Percentiles rank a stretch among this genome's conserved stretches.
Evolutionary conservation across 306 rosid genomes (phyloP).

Genomic region (Medicago truncatula): DNA sequence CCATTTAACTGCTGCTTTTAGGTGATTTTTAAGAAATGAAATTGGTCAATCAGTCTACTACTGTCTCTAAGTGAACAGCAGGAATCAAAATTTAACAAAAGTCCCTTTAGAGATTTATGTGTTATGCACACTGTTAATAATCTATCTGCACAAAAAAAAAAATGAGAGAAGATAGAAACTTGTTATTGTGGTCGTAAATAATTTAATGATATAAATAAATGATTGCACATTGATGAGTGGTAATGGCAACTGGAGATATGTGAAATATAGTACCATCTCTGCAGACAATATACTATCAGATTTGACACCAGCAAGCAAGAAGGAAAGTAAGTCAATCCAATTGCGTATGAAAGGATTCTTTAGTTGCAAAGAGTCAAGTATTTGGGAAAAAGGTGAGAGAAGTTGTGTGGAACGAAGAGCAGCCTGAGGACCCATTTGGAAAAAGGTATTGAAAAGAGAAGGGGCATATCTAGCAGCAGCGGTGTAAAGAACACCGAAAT

Average conservation of each 20-base stretch:
- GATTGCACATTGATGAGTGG: no score
- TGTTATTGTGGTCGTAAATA: neutral
- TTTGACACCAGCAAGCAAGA: slow-evolving; percentile 97
- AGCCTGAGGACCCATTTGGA: slow-evolving; percentile 87
- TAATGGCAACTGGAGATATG: neutral
- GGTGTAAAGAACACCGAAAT: slow-evolving; percentile 83
- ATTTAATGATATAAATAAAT: no score
- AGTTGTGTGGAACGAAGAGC: slow-evolving; percentile 85
- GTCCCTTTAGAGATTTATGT: neutral
- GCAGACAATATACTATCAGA: slow-evolving; percentile 81
- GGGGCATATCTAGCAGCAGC: slow-evolving; percentile 94
- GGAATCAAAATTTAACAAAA: neutral
- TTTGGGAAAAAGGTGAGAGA: slow-evolving; percentile 85
- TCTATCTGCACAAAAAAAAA: neutral
- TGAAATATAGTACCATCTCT: slow-evolving; percentile 72
- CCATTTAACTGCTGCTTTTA: neutral
- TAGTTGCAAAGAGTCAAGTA: slow-evolving; percentile 74
- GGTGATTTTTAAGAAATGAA: neutral
- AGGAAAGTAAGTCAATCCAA: slow-evolving; percentile 87
- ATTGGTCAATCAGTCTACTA: neutral
- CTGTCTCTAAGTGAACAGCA: neutral
- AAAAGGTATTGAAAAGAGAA: slow-evolving; percentile 79
- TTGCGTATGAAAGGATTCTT: slow-evolving; percentile 80
- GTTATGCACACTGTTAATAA: neutral
- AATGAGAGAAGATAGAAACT: neutral